Evolutionary conservation across 345 rosid species (phyloP), one percentile per base, ranked within the genome.

Genomic region (Passiflora organensis): DNA sequence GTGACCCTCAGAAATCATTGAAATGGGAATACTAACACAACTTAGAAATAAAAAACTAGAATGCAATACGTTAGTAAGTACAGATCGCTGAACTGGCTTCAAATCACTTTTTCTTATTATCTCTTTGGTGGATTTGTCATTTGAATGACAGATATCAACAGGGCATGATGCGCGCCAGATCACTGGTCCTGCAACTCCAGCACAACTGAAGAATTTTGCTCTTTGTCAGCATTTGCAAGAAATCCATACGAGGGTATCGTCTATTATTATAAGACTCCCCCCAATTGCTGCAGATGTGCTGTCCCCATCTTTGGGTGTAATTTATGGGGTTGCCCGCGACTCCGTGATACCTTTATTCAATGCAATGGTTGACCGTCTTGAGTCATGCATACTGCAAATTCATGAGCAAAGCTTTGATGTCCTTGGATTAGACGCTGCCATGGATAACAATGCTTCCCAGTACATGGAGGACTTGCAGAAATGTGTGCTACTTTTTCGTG

Each of bases 391-490:
- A 62, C 66, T 94, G 72, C 91, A 83, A 68, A 94, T 94, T 73
- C 97, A 94, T 56, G 88, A 87, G 5, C 99, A 94, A 69, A 89
- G 87, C 63, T 85, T 94, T 54, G 83, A 85, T 64, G 78, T 51
- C 23, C 76, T 68, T 48, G 89, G 78, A 38, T 79, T 80, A 65
- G 95, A 94, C 74, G 82, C 95, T 69, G 84, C 81, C 23, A 74
- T 83, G 80, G 97, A 94, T 75, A 85, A 78, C 71, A 87, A 85
- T 68, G 74, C 87, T 60, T 94, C 99, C 5, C 82, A 95, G 28
- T 94, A 94, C 82, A 87, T 94, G 99, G 97, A 89, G 66, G 99
- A 87, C 65, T 62, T 89, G 76, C 99, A 94, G 78, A 83, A 72
- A 68, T 79, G 76, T 60, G 78, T 89, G 56, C 91, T 89, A 55